phyloP scores from a whole-genome alignment of 2,329 filamentous ascomycete species.

The Trichoderma sp. region DNA sequence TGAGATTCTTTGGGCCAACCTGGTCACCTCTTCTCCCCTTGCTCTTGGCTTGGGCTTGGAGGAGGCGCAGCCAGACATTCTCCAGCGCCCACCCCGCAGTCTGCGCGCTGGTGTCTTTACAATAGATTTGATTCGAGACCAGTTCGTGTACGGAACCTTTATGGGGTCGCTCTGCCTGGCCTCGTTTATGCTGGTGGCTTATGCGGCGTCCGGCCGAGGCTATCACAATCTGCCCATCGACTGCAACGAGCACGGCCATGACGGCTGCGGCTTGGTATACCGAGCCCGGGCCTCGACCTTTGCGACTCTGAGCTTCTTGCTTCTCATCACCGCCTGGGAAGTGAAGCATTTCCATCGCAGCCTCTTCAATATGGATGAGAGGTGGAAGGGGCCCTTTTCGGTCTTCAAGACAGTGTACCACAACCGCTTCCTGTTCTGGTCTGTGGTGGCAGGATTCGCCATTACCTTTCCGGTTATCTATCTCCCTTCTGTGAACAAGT shows the following conservation, averaged over 20 bases:
- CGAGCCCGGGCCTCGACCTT: conserved; percentile 70
- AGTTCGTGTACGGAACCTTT: conserved; percentile 66
- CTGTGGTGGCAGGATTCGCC: conserved; percentile 62
- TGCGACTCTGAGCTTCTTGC: conserved; percentile 68
- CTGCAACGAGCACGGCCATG: conserved; percentile 61
- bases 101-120: conserved; percentile 66
- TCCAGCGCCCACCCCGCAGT: conserved; percentile 66
- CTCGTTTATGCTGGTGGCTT: conserved; percentile 64
- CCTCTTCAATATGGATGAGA: conserved; percentile 68
- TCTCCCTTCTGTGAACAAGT: conserved; percentile 66
- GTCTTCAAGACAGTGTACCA: conserved; percentile 66
- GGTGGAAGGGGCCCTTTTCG: conserved; percentile 53
- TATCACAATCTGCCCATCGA: conserved; percentile 54
- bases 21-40: conserved; percentile 72
- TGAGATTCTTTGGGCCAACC: conserved; percentile 77
- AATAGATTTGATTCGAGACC: conserved; percentile 66
- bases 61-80: conserved; percentile 68
- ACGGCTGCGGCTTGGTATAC: conserved; percentile 61
- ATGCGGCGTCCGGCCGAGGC: conserved; percentile 50
- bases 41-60: conserved; percentile 75
- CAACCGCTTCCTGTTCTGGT: conserved; percentile 70
- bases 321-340: conserved; percentile 73
- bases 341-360: conserved; percentile 72
- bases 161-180: conserved; percentile 66
- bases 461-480: conserved; percentile 68